A percentile compares a stretch with the other conserved stretches of the same genome.
Evolutionary conservation across 78 protist species (phyloP).

Genomic region (Dictyostelium firmibasis): DNA sequence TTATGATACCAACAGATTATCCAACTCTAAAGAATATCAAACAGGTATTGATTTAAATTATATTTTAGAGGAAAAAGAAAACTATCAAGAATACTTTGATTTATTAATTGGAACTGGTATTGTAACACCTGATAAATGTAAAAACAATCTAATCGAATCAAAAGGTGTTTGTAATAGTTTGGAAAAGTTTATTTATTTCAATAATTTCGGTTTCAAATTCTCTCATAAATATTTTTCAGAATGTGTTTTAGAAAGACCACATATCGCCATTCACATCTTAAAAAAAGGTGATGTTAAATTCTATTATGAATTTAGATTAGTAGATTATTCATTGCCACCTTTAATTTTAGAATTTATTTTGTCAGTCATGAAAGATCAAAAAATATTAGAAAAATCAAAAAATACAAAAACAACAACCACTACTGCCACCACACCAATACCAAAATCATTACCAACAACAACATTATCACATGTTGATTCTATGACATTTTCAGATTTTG

Average conservation of each 20-base stretch:
- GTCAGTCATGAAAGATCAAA: background rate
- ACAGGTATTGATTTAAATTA: background rate
- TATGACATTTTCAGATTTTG: too few species aligned
- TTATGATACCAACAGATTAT: background rate
- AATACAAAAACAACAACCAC: background rate
- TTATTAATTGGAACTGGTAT: background rate
- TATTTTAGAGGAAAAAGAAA: background rate
- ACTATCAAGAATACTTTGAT: background rate
- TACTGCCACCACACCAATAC: too few species aligned
- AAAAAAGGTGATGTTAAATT: background rate
- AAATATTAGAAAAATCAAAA: background rate
- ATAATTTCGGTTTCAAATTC: background rate
- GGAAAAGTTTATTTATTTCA: background rate
- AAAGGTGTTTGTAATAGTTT: background rate
- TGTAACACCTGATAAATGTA: background rate
- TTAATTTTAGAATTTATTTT: background rate
- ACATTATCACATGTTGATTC: too few species aligned
- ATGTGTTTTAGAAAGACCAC: background rate
- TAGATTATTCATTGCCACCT: background rate
- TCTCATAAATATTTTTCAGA: background rate
- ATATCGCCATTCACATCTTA: background rate
- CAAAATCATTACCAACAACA: background rate
- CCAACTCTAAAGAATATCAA: background rate
- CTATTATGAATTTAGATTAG: background rate
- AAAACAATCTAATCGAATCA: background rate